Percentiles rank a stretch among this genome's conserved stretches.
These are phyloP conservation scores for Coccomyxa subellipsoidea DNA, from an alignment of 163 green algal genomes.

Conservation along the genomic window DNA sequence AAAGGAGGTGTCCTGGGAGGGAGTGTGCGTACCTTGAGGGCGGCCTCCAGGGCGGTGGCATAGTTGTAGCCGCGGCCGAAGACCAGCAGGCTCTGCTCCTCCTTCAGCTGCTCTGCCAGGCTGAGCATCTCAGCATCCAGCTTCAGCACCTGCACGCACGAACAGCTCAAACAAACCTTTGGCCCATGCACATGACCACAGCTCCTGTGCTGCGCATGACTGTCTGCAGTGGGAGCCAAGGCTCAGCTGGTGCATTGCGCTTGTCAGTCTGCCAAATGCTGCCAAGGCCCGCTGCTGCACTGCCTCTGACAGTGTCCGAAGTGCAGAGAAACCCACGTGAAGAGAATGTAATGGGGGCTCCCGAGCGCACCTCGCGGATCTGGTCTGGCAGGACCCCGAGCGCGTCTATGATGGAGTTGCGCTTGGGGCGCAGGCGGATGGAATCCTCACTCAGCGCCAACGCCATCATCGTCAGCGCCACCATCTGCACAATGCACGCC, in stretches of 20 bases:
- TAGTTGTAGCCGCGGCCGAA: constrained; percentile 97
- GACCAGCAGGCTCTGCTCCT: constrained; percentile 83
- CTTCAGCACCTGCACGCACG: constrained; percentile 42
- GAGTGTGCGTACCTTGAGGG: constrained; percentile 77
- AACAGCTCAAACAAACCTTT: no score
- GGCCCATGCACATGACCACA: no score
- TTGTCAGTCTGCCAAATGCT: no score
- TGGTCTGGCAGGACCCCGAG: constrained; percentile 68
- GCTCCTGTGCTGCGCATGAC: no score
- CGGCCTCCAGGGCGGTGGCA: constrained; percentile 90
- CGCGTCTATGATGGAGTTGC: constrained; percentile 82
- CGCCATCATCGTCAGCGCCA: constrained; percentile 91
- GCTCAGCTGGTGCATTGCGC: no score
- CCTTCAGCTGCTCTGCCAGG: constrained; percentile 77
- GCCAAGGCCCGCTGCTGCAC: no score
- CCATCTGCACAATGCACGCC: constrained; percentile 73
- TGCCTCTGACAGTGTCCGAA: no score
- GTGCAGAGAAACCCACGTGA: no score
- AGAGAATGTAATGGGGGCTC: no score
- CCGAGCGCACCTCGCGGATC: constrained; percentile 23
- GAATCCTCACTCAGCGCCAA: constrained; percentile 87
- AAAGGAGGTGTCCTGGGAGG: not conserved
- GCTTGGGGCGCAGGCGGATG: constrained; percentile 61
- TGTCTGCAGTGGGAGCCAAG: no score
- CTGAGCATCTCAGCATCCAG: constrained; percentile 72